These are phyloP conservation scores for Fusarium irregulare DNA, from an alignment of 2,329 filamentous ascomycete genomes.

Conservation along the genomic window DNA sequence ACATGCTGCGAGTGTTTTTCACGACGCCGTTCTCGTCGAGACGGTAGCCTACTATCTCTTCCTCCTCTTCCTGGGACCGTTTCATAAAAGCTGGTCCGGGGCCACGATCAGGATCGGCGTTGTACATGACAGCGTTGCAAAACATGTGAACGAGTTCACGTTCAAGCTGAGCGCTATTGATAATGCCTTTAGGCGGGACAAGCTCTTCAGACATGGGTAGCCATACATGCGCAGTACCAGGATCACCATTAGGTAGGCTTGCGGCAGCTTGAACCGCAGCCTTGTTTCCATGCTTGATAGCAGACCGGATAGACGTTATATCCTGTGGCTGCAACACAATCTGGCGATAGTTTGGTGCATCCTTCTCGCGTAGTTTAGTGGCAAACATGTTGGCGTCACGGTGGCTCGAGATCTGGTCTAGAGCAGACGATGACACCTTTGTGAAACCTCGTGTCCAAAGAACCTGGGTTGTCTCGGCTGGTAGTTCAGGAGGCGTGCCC, in stretches of 20 bases:
- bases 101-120: conserved; percentile 80
- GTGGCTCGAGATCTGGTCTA: conserved; percentile 82
- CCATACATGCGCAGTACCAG: conserved; percentile 67
- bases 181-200: conserved; percentile 86
- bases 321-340: conserved; percentile 81
- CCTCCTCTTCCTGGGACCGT: conserved; percentile 56
- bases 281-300: conserved; percentile 78
- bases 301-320: conserved; percentile 80
- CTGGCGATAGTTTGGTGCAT: conserved; percentile 80
- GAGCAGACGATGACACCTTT: conserved; percentile 76
- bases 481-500: conserved; percentile 59
- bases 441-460: conserved; percentile 81
- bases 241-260: conserved; percentile 69
- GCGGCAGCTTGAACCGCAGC: conserved; percentile 70
- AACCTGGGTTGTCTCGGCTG: conserved; percentile 73
- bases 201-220: conserved; percentile 80
- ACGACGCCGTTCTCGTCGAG: conserved; percentile 88
- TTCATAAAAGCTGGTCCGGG: conserved; percentile 72
- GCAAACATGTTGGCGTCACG: conserved; percentile 84
- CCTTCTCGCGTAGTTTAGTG: conserved; percentile 77
- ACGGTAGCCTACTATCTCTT: conserved; percentile 68
- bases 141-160: conserved; percentile 97
- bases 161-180: conserved; percentile 93
- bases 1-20: conserved; percentile 89
- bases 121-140: conserved; percentile 98